Base-by-base conservation (phyloP, 1,284 basidiomycete genomes). In the Salmacisia buchloeana region DNA sequence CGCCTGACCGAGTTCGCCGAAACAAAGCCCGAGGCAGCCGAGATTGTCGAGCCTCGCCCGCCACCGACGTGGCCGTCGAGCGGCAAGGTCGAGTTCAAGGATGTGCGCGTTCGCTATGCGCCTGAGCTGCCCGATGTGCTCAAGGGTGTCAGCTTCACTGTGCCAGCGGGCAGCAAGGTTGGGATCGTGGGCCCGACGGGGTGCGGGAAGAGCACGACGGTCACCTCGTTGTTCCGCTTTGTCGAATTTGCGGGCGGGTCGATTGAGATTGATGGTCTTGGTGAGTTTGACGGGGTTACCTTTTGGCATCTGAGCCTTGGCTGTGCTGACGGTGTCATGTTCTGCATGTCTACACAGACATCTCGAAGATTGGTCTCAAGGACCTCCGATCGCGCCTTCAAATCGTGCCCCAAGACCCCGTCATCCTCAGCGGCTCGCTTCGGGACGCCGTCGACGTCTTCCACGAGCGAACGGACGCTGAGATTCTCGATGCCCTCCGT, bases 131-230 rank as follows among this genome's bases (percentile, higher is more conserved):
- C 83, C 1, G 81, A 83, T 1, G 84, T 85, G 0, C 77, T 85
- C 12, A 80, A 81, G 58, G 76, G 78, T 29, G 81, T 85, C 9
- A 78, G 79, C 6, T 85, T 85, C 69, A 77, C 71, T 4, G 82
- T 85, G 39, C 76, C 82, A 62, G 82, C 88, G 3, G 88, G 89
- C 1, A 86, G 90, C 77, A 89, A 91, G 80, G 86, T 94, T 62
- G 94, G 93, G 25, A 88, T 97, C 64, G 85, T 97, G 3, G 93
- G 89, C 7, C 81, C 83, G 15, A 84, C 84, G 0, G 83, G 83
- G 36, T 77, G 74, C 25, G 81, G 81, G 29, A 81, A 81, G 67
- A 77, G 74, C 10, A 81, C 80, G 13, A 59, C 75, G 18, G 69
- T 71, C 7, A 58, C 65, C 4, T 66, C 69, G 0, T 69, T 74